Evolutionary conservation across 2,329 filamentous ascomycete genomes (phyloP), one percentile per base, ranked within the genome.

Genomic region (Aaosphaeria pasadenensis): DNA sequence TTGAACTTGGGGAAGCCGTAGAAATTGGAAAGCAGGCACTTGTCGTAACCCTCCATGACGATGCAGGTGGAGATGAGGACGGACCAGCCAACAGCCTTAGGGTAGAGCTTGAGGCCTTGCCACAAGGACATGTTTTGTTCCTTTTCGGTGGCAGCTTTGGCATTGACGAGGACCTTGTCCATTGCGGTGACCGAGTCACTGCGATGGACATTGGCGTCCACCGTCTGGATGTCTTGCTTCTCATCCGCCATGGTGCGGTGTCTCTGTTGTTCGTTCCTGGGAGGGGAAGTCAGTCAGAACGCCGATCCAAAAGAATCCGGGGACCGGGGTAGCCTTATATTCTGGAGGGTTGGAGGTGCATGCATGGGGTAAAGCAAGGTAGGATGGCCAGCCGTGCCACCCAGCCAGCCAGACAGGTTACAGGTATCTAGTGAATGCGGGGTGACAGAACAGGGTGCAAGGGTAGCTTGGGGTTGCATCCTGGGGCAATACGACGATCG

Each of bases 31-130:
- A 94, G 83, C 45, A 95, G 75, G 60, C 83, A 85, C 49, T 94
- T 78, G 64, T 95, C 89, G 73, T 91, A 95, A 32, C 89, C 90
- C 70, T 95, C 90, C 91, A 96, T 96, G 60, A 83, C 84, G 62
- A 95, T 94, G 66, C 88, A 91, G 0, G 89, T 92, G n/a, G 87
- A 92, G 69, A 96, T 91, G 50, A 95, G 75, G 44, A 95, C 63
- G 59, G 85, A 89, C 89, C 89, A 96, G 24, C 75, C 80, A 48
- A 95, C 85, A 24, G 91, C 91, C 74, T 95, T 92, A 49, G 89
- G 90, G 65, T 96, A 96, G 29, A 94, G 78, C 63, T 78, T 83
- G 68, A 95, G 78, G 53, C 89, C 90, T 74, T 95, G 83, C 66
- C 81, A 64, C 49, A 95, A 74, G 9, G 72, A 75, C 75, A 78